Base-by-base conservation (phyloP, 148 eudicot genomes). In the Agrostemma githago region DNA sequence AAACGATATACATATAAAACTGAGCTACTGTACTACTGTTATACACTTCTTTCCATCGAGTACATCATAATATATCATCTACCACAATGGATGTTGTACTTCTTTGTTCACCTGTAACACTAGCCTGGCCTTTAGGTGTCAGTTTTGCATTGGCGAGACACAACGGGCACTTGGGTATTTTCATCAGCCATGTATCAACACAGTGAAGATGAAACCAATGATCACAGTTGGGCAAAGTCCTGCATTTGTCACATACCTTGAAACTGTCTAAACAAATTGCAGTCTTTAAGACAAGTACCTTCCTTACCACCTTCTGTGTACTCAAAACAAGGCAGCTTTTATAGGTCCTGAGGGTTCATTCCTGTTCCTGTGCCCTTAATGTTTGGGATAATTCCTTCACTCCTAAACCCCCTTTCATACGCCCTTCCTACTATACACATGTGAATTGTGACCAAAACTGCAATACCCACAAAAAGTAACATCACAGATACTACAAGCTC, bases 191-290 rank as follows among this genome's bases (percentile, higher is more conserved):
- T 11, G 72, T 71, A 84, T 91, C 97, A 80, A 91, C 85, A 68
- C 97, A 91, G 17, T 80, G 73, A 44, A 82, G 89, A 77, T 91
- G 97, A 70, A 88, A 91, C 15, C 83, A 83, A 73, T 91, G 97
- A 61, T 75, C 79, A 66, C 97, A 91, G 57, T 59, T 70, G 3
- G 97, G 97, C 70, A 91, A 57, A 46, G 83, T 72, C 69, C 93
- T 79, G 74, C 97, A 91, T 72, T 73, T 83, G 44, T 91, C 93
- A 12, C 90, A 90, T 10, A 34, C 77, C 72, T 77, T 81, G 58
- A 89, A 87, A 26, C 51, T 83, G 70, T 89, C 97, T 77, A 89
- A 78, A 26, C 97, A 91, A 76, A 89, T 88, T 39, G 91, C 87
- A 91, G 26, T 86, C 89, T 20, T 62, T 58, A 39, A 81, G 76